Evolutionary conservation across 192 early-diverging fungal genomes (phyloP).

Genomic region (Dissophora ornata): DNA sequence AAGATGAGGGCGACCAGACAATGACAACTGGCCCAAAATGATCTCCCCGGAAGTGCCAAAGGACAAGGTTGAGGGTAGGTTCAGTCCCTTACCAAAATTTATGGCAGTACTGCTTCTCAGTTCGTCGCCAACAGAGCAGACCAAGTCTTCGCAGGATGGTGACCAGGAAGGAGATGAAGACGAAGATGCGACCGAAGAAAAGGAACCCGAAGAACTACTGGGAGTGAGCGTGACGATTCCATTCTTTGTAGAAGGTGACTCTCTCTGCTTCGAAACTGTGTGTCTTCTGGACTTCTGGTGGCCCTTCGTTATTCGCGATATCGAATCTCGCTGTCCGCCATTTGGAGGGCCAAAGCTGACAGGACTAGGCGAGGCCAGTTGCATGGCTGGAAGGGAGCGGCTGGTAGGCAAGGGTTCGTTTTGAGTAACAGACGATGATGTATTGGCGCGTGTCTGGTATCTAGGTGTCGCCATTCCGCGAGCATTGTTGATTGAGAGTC

Average conservation of each 20-base stretch:
- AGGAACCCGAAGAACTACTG: conserved; percentile 14
- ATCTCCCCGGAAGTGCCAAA: too few relatives aligned
- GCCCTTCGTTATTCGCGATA: not conserved
- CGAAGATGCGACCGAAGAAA: conserved; percentile 12
- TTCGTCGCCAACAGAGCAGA: not conserved
- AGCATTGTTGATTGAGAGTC: not conserved
- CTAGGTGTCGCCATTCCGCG: not conserved
- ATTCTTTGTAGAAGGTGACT: not conserved
- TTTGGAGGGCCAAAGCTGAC: conserved; percentile 19
- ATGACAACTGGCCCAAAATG: not conserved
- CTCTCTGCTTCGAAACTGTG: not conserved
- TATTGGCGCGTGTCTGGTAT: not conserved
- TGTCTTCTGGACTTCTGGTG: conserved; percentile 2
- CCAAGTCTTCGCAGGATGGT: not conserved
- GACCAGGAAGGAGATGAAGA: conserved; percentile 17
- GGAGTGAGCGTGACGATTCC: not conserved
- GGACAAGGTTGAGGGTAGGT: not conserved
- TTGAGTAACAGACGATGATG: not conserved
- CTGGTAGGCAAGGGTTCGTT: not conserved
- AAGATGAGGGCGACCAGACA: not conserved
- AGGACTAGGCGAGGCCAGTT: conserved; percentile 30
- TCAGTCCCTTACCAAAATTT: not conserved
- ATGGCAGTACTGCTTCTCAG: not conserved
- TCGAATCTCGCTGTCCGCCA: not conserved
- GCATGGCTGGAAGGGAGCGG: conserved; percentile 27